Evolutionary conservation across 306 rosid genomes (phyloP).

Genomic region (Rosa multiflora): DNA sequence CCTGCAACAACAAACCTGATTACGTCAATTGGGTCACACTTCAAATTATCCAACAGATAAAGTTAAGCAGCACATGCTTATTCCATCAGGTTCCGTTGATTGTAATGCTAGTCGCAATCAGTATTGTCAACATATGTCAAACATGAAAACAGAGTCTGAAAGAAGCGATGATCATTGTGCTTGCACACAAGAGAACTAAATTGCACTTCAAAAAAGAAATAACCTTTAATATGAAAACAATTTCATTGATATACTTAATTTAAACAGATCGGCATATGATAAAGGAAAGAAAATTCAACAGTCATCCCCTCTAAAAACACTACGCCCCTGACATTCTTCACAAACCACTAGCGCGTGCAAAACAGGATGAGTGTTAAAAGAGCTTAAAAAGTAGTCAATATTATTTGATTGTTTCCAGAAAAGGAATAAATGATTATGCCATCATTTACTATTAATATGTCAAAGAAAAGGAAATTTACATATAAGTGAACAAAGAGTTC

Average conservation of each 20-base stretch:
- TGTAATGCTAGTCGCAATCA: neutral
- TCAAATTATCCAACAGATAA: neutral
- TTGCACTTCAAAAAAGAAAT: neutral
- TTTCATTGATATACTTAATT: neutral
- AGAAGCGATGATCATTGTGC: neutral
- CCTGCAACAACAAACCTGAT: constrained; percentile 42
- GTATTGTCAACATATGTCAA: neutral
- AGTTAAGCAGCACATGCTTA: neutral
- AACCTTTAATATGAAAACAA: neutral
- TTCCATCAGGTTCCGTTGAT: neutral
- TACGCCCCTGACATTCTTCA: neutral
- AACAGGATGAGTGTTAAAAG: neutral
- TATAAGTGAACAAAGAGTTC: constrained; percentile 8
- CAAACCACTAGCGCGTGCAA: neutral
- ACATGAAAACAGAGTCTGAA: neutral
- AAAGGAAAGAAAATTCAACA: neutral
- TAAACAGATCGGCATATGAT: neutral
- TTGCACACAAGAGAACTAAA: neutral
- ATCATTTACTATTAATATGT: constrained; percentile 10
- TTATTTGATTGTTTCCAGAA: neutral
- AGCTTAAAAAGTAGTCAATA: neutral
- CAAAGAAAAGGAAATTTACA: constrained; percentile 18
- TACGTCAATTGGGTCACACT: neutral
- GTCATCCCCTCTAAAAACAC: neutral
- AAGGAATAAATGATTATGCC: neutral